phyloP scores from a whole-genome alignment of 1,284 basidiomycete genomes.

The Ceraceosorus guamensis region DNA sequence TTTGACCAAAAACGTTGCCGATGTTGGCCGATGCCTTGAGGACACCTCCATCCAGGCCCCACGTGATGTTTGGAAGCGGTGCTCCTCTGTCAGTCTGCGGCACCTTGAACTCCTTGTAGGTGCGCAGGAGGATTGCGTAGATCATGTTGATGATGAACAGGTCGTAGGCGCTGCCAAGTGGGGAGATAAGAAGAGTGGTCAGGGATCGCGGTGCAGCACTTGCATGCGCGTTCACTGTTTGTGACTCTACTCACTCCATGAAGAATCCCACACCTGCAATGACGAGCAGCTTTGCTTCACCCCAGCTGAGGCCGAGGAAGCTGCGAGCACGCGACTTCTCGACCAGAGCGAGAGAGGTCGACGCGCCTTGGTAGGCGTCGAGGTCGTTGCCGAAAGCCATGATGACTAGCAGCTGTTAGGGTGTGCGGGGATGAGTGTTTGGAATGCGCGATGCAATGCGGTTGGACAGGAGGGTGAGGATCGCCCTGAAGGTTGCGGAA shows the following conservation, averaged over 20 bases:
- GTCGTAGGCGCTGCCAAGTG: constrained; percentile 26
- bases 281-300: constrained; percentile 38
- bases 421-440: too few species aligned
- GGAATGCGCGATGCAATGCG: too few species aligned
- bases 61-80: constrained; percentile 41
- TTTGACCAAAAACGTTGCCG: constrained; percentile 41
- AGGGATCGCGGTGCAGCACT: neutral
- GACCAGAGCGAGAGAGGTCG: constrained; percentile 32
- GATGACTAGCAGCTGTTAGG: too few species aligned
- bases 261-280: constrained; percentile 45
- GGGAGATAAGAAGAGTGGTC: neutral
- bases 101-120: constrained; percentile 23
- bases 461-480: too few species aligned
- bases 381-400: constrained; percentile 41
- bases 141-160: constrained; percentile 46
- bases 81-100: constrained; percentile 19
- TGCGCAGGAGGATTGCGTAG: constrained; percentile 38
- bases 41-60: constrained; percentile 44
- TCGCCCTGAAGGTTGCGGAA: too few species aligned
- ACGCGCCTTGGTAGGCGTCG: constrained; percentile 32
- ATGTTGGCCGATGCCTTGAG: constrained; percentile 45
- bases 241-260: constrained; percentile 20
- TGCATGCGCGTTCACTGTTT: neutral
- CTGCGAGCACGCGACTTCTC: constrained; percentile 27
- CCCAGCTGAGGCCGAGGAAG: constrained; percentile 34